phyloP scores from a whole-genome alignment of 352 stramenopile genomes.

The Bremia lactucae region DNA sequence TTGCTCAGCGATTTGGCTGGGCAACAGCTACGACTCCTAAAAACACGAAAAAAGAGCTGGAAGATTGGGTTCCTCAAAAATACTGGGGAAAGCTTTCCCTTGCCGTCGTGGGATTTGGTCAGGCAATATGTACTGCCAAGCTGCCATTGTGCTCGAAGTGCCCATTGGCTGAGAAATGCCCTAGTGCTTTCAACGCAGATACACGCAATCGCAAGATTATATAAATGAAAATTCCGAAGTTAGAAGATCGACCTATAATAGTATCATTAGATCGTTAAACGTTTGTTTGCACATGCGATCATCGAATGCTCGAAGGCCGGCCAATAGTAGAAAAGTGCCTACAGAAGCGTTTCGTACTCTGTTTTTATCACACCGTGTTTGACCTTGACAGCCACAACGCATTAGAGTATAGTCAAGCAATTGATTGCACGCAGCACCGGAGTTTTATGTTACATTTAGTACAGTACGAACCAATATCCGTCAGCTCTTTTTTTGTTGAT shows the following conservation, averaged over 20 bases:
- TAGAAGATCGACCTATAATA: neutral
- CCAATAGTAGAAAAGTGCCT: no score
- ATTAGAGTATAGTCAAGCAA: no score
- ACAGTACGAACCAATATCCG: no score
- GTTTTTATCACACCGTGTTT: no score
- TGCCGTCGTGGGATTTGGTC: slow-evolving; percentile 65
- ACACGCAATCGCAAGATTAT: neutral
- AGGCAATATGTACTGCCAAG: slow-evolving; percentile 44
- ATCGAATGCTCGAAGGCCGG: neutral
- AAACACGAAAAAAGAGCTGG: slow-evolving; percentile 39
- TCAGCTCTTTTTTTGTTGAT: no score
- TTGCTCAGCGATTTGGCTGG: slow-evolving; percentile 55
- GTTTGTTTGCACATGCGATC: neutral
- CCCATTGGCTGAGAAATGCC: slow-evolving; percentile 38
- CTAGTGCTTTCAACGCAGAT: slow-evolving; percentile 31
- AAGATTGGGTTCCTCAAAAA: slow-evolving; percentile 50
- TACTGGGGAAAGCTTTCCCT: slow-evolving; percentile 54
- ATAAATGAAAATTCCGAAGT: neutral
- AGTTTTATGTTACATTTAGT: no score
- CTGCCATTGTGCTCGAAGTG: slow-evolving; percentile 47
- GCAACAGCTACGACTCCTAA: slow-evolving; percentile 18
- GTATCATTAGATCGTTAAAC: slow-evolving; percentile 1
- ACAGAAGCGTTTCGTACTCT: no score
- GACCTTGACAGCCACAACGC: no score
- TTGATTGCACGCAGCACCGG: no score